Conservation (phyloP, 176 grass and related monocot species). For the Avena eriantha region DNA sequence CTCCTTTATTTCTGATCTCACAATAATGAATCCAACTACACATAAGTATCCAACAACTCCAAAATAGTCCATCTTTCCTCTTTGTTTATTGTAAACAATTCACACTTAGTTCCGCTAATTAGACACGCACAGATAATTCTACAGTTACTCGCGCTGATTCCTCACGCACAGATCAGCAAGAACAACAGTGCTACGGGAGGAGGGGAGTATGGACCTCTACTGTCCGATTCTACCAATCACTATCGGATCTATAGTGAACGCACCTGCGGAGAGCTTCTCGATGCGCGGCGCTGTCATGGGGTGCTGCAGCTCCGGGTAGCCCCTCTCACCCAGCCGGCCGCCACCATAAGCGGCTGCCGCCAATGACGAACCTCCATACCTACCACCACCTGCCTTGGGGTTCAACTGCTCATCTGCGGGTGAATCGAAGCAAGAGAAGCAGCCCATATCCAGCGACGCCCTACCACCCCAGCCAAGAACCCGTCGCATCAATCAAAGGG, state of each 20-base stretch:
- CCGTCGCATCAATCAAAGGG: constrained; percentile 39
- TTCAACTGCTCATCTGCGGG: constrained; percentile 72
- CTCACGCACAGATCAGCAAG: constrained; percentile 15
- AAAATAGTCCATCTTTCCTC: neutral
- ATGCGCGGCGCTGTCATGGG: constrained; percentile 71
- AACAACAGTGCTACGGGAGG: neutral
- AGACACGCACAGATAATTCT: constrained; percentile 18
- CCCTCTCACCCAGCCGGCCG: constrained; percentile 22
- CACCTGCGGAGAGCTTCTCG: constrained; percentile 69
- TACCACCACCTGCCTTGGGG: constrained; percentile 51
- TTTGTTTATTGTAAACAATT: neutral
- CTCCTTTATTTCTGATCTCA: neutral
- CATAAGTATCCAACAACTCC: constrained; percentile 13
- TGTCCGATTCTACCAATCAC: constrained; percentile 46
- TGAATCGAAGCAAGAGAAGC: constrained; percentile 81
- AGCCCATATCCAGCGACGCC: constrained; percentile 59
- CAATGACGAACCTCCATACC: constrained; percentile 41
- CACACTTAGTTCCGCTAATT: neutral
- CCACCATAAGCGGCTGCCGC: neutral
- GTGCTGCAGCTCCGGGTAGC: constrained; percentile 50
- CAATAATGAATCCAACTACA: constrained; percentile 12
- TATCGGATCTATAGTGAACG: constrained; percentile 32
- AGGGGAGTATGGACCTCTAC: neutral
- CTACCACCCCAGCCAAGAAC: neutral
- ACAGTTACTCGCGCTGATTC: neutral